These are phyloP conservation scores for Neurospora sp. DNA, from an alignment of 2,329 filamentous ascomycete species.

Conservation along the genomic window DNA sequence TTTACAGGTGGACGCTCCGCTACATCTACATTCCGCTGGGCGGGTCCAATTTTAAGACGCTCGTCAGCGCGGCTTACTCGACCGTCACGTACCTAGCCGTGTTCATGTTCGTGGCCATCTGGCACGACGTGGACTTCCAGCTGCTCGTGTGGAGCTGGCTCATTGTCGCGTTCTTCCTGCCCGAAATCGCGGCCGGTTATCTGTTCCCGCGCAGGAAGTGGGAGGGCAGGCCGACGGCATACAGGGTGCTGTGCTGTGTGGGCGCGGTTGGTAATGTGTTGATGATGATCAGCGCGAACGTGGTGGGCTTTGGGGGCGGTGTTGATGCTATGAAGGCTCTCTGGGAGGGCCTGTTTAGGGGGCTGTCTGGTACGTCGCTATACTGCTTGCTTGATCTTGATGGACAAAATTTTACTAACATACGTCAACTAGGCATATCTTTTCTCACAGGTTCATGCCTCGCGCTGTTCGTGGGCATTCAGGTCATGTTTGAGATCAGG, in stretches of 20 bases:
- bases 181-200: slow-evolving; percentile 64
- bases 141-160: slow-evolving; percentile 96
- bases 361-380: slow-evolving; percentile 51
- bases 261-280: slow-evolving; percentile 78
- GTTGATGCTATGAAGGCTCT: slow-evolving; percentile 77
- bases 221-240: slow-evolving; percentile 58
- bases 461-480: slow-evolving; percentile 74
- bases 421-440: slow-evolving; percentile 41
- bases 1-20: slow-evolving; percentile 87
- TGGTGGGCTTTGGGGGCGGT: slow-evolving; percentile 91
- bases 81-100: slow-evolving; percentile 71
- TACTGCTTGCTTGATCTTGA: background rate
- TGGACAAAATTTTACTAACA: slow-evolving; percentile 14
- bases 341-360: slow-evolving; percentile 63
- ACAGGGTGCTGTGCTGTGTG: slow-evolving; percentile 69
- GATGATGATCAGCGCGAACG: slow-evolving; percentile 92
- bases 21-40: slow-evolving; percentile 93
- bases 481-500: slow-evolving; percentile 94
- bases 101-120: slow-evolving; percentile 94
- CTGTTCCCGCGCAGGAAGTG: slow-evolving; percentile 68
- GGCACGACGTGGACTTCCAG: slow-evolving; percentile 92
- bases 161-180: slow-evolving; percentile 85
- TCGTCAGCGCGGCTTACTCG: slow-evolving; percentile 41
- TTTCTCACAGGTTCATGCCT: slow-evolving; percentile 65
- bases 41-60: slow-evolving; percentile 46